Evolutionary conservation across 1,284 basidiomycete species (phyloP), one percentile per base, ranked within the genome.

Genomic region (Ganoderma lucidum): DNA sequence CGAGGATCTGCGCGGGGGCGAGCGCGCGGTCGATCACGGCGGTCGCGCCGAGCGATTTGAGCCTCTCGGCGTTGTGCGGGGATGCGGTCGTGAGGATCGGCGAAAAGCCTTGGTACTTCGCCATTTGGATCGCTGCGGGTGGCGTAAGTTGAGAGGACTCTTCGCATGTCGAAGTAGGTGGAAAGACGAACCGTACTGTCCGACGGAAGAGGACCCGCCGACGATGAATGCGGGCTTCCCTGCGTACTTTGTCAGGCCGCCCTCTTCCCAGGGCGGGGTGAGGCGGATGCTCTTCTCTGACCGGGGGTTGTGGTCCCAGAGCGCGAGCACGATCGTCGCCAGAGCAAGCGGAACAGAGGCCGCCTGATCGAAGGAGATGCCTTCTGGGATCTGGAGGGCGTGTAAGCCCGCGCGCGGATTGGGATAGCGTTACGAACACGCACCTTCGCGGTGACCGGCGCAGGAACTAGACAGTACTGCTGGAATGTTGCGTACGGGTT

Each of bases 21-120:
- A 73, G 73, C 28, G 80, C 75, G 53, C 87, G 82, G 69, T 88
- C 85, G 64, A 90, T 75, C 62, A 88, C 79, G 55, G 86, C 80
- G 0, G 86, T 87, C 0, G 87, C 90, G 2, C 90, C 89, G 32
- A 88, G 79, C 0, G 80, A 78, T 72, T 84, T 85, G 68, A 91
- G 82, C 51, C 77, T 75, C 0, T 76, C 78, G 28, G 76, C 71
- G 70, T 89, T 83, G 70, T 81, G 82, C 17, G 75, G 73, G 8
- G 86, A 88, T 1, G 88, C 83, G 2, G 86, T 88, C 6, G 86
- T 79, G 63, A 90, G 84, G 69, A 90, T 87, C 0, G 83, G 85
- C 4, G 81, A 82, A 80, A 88, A 88, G 0, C 87, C 88, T 0
- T 86, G 83, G 37, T 86, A 72, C 71, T 81, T 85, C 5, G 86